Percentiles rank a stretch among this genome's conserved stretches.
Conservation (phyloP, 176 grass and related monocot species). For the Pontederia crassipes region DNA sequence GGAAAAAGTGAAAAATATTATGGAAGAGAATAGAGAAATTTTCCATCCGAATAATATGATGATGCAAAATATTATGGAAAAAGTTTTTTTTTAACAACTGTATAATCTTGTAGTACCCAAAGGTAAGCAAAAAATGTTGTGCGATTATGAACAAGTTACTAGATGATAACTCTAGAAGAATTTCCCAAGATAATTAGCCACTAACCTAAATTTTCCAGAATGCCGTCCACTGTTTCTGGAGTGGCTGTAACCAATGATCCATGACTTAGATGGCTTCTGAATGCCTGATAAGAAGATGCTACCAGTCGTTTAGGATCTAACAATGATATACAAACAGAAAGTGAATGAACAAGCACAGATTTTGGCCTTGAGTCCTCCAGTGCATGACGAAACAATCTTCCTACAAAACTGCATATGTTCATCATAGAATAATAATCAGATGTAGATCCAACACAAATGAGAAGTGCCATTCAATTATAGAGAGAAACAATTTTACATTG, state of each 20-base stretch:
- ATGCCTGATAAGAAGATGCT: conserved; percentile 91
- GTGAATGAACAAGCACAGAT: conserved; percentile 88
- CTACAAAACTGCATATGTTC: conserved; percentile 80
- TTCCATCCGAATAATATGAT: too few species aligned
- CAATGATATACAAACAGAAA: conserved; percentile 92
- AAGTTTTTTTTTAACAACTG: too few species aligned
- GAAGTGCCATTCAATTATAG: neutral
- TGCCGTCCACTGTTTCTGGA: conserved; percentile 81
- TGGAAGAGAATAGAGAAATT: too few species aligned
- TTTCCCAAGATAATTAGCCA: neutral
- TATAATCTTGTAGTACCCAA: too few species aligned
- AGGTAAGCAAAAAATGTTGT: too few species aligned
- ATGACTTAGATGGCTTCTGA: conserved; percentile 90
- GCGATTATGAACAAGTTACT: too few species aligned
- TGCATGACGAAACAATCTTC: conserved; percentile 69
- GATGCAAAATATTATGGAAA: too few species aligned
- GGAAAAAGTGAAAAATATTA: too few species aligned
- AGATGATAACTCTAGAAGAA: too few species aligned
- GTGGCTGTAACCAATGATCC: conserved; percentile 83
- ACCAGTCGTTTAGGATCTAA: conserved; percentile 87
- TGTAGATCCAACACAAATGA: neutral
- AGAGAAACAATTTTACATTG: conserved; percentile 41
- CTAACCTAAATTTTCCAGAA: conserved; percentile 83
- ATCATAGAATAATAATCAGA: conserved; percentile 15
- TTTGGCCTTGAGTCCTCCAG: conserved; percentile 88